phyloP scores from a whole-genome alignment of 2,329 filamentous ascomycete species.

The Plectosphaerella plurivora region DNA sequence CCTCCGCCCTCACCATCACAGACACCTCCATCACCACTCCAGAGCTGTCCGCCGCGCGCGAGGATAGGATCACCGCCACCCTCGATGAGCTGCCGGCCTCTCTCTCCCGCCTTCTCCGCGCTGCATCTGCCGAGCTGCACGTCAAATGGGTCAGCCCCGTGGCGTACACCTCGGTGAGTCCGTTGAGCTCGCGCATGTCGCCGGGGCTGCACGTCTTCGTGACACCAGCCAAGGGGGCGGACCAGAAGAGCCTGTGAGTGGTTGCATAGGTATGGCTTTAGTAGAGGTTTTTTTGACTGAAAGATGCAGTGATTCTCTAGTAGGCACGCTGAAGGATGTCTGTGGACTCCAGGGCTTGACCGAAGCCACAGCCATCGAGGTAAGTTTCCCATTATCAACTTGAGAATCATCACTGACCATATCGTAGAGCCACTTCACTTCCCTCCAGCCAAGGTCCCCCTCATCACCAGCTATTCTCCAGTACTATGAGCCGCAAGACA shows the following conservation, averaged over 20 bases:
- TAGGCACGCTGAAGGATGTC: not conserved
- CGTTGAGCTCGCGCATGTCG: conserved; percentile 69
- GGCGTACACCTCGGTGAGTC: conserved; percentile 56
- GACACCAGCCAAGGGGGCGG: conserved; percentile 46
- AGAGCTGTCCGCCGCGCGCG: conserved; percentile 61
- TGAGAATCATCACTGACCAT: not conserved
- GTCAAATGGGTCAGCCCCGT: conserved; percentile 69
- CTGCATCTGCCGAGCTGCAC: conserved; percentile 65
- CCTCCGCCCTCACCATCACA: conserved; percentile 55
- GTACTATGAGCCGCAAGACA: conserved; percentile 63
- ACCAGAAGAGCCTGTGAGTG: conserved; percentile 19
- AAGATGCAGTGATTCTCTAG: not conserved
- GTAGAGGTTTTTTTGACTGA: conserved; percentile 8
- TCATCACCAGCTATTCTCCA: conserved; percentile 52
- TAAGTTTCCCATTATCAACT: not conserved
- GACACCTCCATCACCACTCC: conserved; percentile 51
- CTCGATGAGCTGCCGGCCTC: conserved; percentile 70
- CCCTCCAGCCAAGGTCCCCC: conserved; percentile 46
- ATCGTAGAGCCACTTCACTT: conserved; percentile 33
- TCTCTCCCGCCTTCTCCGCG: conserved; percentile 55
- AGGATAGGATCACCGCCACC: conserved; percentile 73
- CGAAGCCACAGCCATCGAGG: not conserved
- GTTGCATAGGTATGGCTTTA: not conserved
- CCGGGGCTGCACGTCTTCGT: conserved; percentile 81
- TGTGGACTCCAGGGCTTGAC: not conserved